Base-by-base conservation (phyloP, 2,329 filamentous ascomycete species). In the Colletotrichum magnum region DNA sequence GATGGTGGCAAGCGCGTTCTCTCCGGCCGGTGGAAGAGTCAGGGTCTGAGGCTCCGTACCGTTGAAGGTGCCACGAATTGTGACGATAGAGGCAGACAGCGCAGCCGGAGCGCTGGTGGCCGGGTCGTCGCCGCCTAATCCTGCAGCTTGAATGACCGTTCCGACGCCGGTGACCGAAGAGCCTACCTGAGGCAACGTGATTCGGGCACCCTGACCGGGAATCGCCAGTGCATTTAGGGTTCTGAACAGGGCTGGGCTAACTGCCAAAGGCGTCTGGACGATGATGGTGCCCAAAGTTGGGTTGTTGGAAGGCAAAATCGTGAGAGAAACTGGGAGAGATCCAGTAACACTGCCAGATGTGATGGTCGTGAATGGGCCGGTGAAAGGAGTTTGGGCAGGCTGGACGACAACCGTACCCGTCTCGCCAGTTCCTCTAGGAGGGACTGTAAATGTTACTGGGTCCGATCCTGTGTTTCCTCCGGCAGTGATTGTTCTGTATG, bases 321-420 rank as follows among this genome's bases (percentile, higher is more conserved):
- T 68, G 5, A 70, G 16, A 3, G 68, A 56, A 13, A 67, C 57
- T 1, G 68, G 64, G 4, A 63, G 13, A 15, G 68, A 56, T n/a
- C 68, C 68, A 10, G 57, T 62, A 26, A 68, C 54, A 1, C 53
- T 45, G 26, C 58, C 64, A 7, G 58, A 62, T 3, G 66, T 69
- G 18, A 70, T 61, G 21, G 68, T 70, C 9, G 58, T 67, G 41
- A 48, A 70, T 3, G 68, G 68, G 13, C 68, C 68, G 5, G 57
- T 68, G 39, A 70, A 70, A 4, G 48, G 13, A 10, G 47, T 54
- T 16, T 43, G 21, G 18, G 58, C 63, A 6, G 64, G 64, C 51
- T 70, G 68, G 6, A 70, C 24, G 9, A 70, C 28, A 7, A 70
- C 68, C 0, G 58, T 62, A 2, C 68, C 68, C 2, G 53, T 58